phyloP scores from a whole-genome alignment of 352 stramenopile genomes.

The Phytopythium ostracodes region DNA sequence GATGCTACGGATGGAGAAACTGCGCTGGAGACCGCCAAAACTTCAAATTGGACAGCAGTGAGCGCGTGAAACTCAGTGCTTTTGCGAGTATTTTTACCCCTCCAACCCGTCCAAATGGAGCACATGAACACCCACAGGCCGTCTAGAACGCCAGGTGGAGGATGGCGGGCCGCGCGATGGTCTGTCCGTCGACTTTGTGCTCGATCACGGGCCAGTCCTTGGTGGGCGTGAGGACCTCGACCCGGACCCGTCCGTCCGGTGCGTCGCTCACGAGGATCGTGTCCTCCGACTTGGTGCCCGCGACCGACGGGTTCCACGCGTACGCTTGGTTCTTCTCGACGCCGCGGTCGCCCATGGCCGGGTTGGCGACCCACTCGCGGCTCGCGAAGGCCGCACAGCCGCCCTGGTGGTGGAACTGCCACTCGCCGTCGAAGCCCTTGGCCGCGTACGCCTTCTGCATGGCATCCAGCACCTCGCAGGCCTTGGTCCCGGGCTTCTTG shows the following conservation, averaged over 20 bases:
- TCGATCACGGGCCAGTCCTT: conserved; percentile 45
- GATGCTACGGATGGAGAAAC: too few relatives aligned
- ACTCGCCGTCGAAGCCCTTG: conserved; percentile 56
- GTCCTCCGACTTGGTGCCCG: conserved; percentile 72
- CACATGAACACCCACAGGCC: too few relatives aligned
- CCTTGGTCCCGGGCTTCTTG: conserved; percentile 18
- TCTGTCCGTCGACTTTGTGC: conserved; percentile 45
- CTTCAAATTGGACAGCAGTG: neutral
- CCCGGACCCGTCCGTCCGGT: conserved; percentile 16
- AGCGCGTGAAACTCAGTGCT: neutral
- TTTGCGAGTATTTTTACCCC: neutral
- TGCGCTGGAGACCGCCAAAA: too few relatives aligned
- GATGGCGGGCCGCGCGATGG: conserved; percentile 48
- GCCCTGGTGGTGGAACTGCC: conserved; percentile 65
- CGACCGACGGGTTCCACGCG: conserved; percentile 70
- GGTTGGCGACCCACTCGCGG: conserved; percentile 69
- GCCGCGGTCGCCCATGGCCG: conserved; percentile 21
- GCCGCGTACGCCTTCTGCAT: conserved; percentile 56
- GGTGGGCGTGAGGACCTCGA: conserved; percentile 61
- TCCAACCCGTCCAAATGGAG: neutral
- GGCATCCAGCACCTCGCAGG: conserved; percentile 42
- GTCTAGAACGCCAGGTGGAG: conserved; percentile 46
- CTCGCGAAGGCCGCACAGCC: conserved; percentile 63
- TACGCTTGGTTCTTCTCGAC: conserved; percentile 50
- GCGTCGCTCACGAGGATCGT: conserved; percentile 43